Percentiles rank a stretch among this genome's conserved stretches.
Conservation (phyloP, 2,329 filamentous ascomycete genomes). For the Phyllosticta citriasiana region DNA sequence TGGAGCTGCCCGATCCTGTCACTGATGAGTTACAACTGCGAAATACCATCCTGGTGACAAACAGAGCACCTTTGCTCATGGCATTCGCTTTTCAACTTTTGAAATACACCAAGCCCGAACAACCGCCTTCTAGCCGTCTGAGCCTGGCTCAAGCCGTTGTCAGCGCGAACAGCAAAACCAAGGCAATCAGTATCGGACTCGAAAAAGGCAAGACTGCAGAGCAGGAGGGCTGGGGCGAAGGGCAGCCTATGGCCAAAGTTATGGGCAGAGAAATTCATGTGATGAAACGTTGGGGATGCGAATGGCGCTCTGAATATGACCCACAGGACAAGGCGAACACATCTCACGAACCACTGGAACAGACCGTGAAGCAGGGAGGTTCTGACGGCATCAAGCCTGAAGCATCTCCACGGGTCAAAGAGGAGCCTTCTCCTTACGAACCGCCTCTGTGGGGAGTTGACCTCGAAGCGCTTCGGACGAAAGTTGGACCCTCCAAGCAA, state of each 20-base stretch:
- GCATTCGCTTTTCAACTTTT: slow-evolving; percentile 68
- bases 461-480: slow-evolving; percentile 44
- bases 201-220: slow-evolving; percentile 55
- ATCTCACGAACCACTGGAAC: slow-evolving; percentile 16
- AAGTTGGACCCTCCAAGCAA: slow-evolving; percentile 24
- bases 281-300: slow-evolving; percentile 68
- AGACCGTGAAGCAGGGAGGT: slow-evolving; percentile 14
- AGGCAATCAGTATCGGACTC: slow-evolving; percentile 66
- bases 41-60: slow-evolving; percentile 54
- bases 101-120: slow-evolving; percentile 74
- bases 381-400: slow-evolving; percentile 10
- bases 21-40: slow-evolving; percentile 51
- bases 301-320: slow-evolving; percentile 32
- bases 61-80: slow-evolving; percentile 71
- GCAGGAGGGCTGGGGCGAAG: slow-evolving; percentile 62
- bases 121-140: slow-evolving; percentile 72
- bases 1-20: slow-evolving; percentile 47
- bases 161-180: slow-evolving; percentile 67
- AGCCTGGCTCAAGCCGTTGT: slow-evolving; percentile 78
- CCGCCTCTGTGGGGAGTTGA: slow-evolving; percentile 51
- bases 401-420: slow-evolving; percentile 13
- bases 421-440: slow-evolving; percentile 16
- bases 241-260: slow-evolving; percentile 62
- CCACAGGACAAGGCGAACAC: slow-evolving; percentile 3
- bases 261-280: slow-evolving; percentile 66